Conservation (phyloP, 495 filamentous ascomycete species). For the Penicillium malachiteum region DNA sequence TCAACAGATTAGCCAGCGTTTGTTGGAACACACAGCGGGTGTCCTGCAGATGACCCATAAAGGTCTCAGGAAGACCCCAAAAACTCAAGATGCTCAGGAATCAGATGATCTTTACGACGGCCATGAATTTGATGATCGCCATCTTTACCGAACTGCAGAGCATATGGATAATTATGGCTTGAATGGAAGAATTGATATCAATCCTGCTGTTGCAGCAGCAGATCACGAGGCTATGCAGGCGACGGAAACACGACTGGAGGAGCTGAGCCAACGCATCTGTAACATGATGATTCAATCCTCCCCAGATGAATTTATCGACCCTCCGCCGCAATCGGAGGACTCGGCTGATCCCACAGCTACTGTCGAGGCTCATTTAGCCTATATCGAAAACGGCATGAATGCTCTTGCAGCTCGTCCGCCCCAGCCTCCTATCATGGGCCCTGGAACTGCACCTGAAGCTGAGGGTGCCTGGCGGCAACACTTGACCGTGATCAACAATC, state of each 20-base stretch:
- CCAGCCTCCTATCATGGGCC: not conserved
- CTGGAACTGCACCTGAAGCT: conserved; percentile 13
- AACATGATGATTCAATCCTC: conserved; percentile 64
- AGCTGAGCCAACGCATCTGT: conserved; percentile 67
- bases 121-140: conserved; percentile 75
- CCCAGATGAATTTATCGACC: conserved; percentile 38
- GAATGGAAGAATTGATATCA: conserved; percentile 20
- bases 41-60: conserved; percentile 87
- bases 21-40: conserved; percentile 89
- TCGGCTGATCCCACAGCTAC: conserved; percentile 25
- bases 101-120: conserved; percentile 66
- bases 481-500: conserved; percentile 51
- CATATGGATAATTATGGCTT: conserved; percentile 56
- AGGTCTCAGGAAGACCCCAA: conserved; percentile 50
- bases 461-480: conserved; percentile 41
- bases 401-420: conserved; percentile 24
- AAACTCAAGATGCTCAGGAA: conserved; percentile 56
- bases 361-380: conserved; percentile 49
- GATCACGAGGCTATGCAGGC: conserved; percentile 47
- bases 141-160: conserved; percentile 71
- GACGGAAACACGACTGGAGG: conserved; percentile 67
- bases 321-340: conserved; percentile 31
- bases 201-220: conserved; percentile 16
- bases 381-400: conserved; percentile 49
- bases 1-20: conserved; percentile 65